Conservation (phyloP, 176 grass and related monocot genomes). For the Rhynchospora breviuscula region DNA sequence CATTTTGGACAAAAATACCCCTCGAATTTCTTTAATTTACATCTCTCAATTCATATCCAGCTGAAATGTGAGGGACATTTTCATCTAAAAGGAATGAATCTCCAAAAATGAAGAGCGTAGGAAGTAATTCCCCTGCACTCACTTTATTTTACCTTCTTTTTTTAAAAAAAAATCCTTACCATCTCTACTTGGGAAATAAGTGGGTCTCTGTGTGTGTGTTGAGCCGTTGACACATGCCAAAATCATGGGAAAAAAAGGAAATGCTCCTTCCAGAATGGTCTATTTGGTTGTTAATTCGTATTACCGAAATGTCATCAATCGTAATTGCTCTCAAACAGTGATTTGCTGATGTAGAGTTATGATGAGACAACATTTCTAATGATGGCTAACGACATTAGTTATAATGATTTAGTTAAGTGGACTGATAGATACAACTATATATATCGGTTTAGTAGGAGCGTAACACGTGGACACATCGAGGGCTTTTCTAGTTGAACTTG, state of each 20-base stretch:
- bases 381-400: slow-evolving; percentile 2
- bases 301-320: neutral
- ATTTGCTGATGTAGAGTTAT: neutral
- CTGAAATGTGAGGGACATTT: too few relatives aligned
- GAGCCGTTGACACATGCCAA: too few relatives aligned
- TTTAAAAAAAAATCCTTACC: neutral
- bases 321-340: neutral
- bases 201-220: too few relatives aligned
- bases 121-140: too few relatives aligned
- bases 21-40: too few relatives aligned
- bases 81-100: too few relatives aligned
- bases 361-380: neutral
- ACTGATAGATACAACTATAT: neutral
- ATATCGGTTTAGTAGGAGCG: neutral
- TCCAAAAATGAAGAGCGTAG: too few relatives aligned
- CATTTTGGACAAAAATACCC: too few relatives aligned
- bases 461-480: neutral
- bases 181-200: too few relatives aligned
- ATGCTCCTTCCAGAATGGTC: neutral
- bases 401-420: neutral
- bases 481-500: neutral
- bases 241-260: neutral
- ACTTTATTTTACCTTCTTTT: neutral
- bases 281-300: neutral
- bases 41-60: too few relatives aligned